These are phyloP conservation scores for Saccharomycopsis hybrid DNA, from an alignment of 1,139 yeast genomes.

Conservation along the genomic window DNA sequence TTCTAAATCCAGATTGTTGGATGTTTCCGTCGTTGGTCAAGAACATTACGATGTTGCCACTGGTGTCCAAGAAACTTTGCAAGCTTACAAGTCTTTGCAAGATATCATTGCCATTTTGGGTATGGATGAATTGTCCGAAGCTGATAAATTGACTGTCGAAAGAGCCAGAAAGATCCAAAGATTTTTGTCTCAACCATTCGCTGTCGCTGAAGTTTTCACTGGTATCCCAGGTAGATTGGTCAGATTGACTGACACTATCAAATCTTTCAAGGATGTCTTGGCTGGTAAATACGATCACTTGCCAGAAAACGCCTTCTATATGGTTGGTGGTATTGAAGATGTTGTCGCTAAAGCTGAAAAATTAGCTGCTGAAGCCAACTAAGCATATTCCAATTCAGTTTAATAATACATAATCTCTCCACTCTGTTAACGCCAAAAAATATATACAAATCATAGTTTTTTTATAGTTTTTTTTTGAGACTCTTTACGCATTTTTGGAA, in stretches of 20 bases:
- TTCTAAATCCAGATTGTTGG: constrained; percentile 98
- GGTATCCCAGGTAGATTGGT: constrained; percentile 99
- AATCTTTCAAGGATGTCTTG: constrained; percentile 93
- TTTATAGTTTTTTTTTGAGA: too few relatives aligned
- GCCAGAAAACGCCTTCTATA: constrained; percentile 99
- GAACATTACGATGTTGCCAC: constrained; percentile 97
- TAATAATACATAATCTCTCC: too few relatives aligned
- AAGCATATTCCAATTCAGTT: too few relatives aligned
- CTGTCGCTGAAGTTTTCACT: constrained; percentile 99
- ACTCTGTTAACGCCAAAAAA: too few relatives aligned
- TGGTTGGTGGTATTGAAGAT: constrained; percentile 99
- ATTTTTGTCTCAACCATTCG: constrained; percentile 99
- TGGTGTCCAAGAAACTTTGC: constrained; percentile 94
- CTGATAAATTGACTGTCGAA: constrained; percentile 98
- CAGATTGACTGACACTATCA: constrained; percentile 89
- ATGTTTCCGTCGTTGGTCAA: constrained; percentile 94
- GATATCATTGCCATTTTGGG: constrained; percentile 99
- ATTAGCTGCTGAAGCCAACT: constrained; percentile 90
- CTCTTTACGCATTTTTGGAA: too few relatives aligned
- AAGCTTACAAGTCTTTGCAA: constrained; percentile 99
- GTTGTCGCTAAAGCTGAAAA: constrained; percentile 98
- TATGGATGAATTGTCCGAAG: constrained; percentile 99
- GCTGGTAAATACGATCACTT: constrained; percentile 98
- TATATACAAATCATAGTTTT: too few relatives aligned
- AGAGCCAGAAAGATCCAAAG: constrained; percentile 99